A percentile compares a stretch with the other conserved stretches of the same genome.
Evolutionary conservation across 768 basidiomycete genomes (phyloP).

Genomic region (Lentinus brumalis): DNA sequence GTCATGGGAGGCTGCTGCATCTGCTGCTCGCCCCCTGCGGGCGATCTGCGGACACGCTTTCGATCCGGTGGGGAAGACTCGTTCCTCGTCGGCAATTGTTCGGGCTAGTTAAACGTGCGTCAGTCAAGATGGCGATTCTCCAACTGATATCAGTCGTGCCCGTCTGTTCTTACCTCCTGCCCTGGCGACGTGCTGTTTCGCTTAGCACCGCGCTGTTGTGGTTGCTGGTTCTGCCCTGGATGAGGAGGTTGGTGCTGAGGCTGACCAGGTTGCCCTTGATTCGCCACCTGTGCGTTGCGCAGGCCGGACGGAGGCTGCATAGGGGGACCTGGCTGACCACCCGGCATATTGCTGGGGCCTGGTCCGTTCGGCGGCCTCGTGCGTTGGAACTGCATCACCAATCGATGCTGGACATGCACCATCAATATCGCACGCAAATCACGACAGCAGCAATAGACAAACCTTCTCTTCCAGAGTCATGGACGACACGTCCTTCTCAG

Average conservation of each 20-base stretch:
- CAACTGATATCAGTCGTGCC: background rate
- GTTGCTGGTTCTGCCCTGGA: slow-evolving; percentile 26
- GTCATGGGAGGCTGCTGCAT: slow-evolving; percentile 39
- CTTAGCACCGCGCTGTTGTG: slow-evolving; percentile 28
- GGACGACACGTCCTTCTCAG: slow-evolving; percentile 46
- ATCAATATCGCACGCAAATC: background rate
- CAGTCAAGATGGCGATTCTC: slow-evolving; percentile 1
- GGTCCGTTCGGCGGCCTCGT: slow-evolving; percentile 9
- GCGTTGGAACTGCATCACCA: slow-evolving; percentile 13
- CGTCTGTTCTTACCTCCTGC: slow-evolving; percentile 30
- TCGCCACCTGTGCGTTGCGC: slow-evolving; percentile 28
- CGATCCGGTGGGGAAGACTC: slow-evolving; percentile 36
- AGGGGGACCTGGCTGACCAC: slow-evolving; percentile 31
- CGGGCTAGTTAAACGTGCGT: slow-evolving; percentile 24
- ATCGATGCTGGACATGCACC: slow-evolving; percentile 18
- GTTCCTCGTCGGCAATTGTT: slow-evolving; percentile 28
- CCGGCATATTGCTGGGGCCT: slow-evolving; percentile 18
- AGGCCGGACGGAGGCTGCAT: slow-evolving; percentile 38
- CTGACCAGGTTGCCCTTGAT: slow-evolving; percentile 17
- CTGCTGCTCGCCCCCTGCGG: slow-evolving; percentile 29
- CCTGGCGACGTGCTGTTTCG: slow-evolving; percentile 39
- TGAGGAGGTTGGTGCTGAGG: slow-evolving; percentile 18
- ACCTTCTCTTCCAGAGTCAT: slow-evolving; percentile 67
- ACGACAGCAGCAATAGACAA: slow-evolving; percentile 16
- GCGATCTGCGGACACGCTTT: slow-evolving; percentile 36